Percentiles rank a stretch among this genome's conserved stretches.
These are phyloP conservation scores for Trichophyton verrucosum DNA, from an alignment of 2,329 filamentous ascomycete species.

Conservation along the genomic window DNA sequence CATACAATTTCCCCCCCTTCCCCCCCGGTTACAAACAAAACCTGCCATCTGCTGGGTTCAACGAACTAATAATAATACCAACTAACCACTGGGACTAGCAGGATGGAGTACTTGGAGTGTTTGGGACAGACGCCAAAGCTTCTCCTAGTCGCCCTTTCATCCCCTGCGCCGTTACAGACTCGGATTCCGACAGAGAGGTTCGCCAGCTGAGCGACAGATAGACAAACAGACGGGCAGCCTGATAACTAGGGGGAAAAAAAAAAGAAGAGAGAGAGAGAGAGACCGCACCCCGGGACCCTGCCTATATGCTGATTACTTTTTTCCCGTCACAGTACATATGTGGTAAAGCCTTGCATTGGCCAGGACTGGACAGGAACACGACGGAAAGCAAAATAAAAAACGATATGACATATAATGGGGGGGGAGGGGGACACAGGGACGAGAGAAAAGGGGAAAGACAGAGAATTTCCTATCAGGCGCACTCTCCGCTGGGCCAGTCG, in stretches of 20 bases:
- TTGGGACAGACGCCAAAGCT: slow-evolving; percentile 2
- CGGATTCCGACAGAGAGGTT: not conserved
- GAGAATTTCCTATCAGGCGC: not conserved
- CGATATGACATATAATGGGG: not conserved
- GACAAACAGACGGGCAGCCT: not conserved
- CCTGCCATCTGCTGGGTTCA: not conserved
- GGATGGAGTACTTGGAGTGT: not conserved
- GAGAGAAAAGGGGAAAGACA: no score
- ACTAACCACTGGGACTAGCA: not conserved
- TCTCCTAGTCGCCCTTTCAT: not conserved
- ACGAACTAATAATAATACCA: not conserved
- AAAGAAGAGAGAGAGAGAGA: no score
- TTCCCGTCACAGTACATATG: not conserved
- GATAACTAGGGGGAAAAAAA: not conserved
- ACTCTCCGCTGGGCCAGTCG: not conserved
- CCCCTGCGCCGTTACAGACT: not conserved
- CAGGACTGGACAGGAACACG: not conserved
- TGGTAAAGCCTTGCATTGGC: not conserved
- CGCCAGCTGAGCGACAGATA: not conserved
- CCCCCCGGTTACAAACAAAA: not conserved
- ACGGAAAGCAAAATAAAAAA: not conserved
- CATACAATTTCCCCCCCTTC: not conserved
- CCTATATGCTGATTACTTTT: not conserved
- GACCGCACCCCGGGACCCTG: not conserved
- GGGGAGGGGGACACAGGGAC: no score